Conservation (phyloP, 2,329 filamentous ascomycete species). For the Cercospora janseana region DNA sequence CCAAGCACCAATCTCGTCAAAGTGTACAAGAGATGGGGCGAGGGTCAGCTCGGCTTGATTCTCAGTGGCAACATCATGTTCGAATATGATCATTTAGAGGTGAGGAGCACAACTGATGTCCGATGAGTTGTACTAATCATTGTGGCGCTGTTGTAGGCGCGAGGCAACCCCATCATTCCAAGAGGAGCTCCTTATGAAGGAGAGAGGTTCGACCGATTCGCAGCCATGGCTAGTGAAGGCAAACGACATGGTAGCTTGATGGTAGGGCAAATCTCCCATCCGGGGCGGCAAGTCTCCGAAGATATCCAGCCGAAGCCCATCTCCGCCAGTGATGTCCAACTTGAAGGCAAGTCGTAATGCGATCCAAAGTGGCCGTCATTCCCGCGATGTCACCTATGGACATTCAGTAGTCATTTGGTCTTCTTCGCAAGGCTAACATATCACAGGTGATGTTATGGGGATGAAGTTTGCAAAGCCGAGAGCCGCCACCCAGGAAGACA, state of each 20-base stretch:
- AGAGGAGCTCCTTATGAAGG: conserved; percentile 33
- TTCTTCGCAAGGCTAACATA: too few species aligned
- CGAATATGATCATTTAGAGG: conserved; percentile 32
- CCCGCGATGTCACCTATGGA: too few species aligned
- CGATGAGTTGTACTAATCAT: too few species aligned
- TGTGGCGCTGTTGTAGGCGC: conserved; percentile 36
- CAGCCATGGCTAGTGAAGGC: conserved; percentile 24
- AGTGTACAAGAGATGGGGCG: conserved; percentile 34
- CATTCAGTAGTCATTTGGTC: too few species aligned
- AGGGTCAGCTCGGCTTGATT: conserved; percentile 35
- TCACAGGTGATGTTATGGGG: too few species aligned
- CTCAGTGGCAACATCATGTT: conserved; percentile 36
- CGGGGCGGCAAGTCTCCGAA: conserved; percentile 33
- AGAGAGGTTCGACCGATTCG: conserved; percentile 29
- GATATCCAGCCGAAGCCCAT: conserved; percentile 35
- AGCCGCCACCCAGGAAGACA: conserved; percentile 31
- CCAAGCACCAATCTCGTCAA: conserved; percentile 30
- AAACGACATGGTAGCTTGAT: conserved; percentile 33
- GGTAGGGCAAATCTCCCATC: conserved; percentile 35
- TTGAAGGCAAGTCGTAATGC: conserved; percentile 31
- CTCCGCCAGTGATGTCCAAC: conserved; percentile 35
- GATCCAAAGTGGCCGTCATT: too few species aligned
- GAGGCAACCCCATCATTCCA: conserved; percentile 34
- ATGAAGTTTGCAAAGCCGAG: conserved; percentile 34
- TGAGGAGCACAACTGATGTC: too few species aligned